Conservation (phyloP, 306 rosid genomes). For the Castanea sativa region DNA sequence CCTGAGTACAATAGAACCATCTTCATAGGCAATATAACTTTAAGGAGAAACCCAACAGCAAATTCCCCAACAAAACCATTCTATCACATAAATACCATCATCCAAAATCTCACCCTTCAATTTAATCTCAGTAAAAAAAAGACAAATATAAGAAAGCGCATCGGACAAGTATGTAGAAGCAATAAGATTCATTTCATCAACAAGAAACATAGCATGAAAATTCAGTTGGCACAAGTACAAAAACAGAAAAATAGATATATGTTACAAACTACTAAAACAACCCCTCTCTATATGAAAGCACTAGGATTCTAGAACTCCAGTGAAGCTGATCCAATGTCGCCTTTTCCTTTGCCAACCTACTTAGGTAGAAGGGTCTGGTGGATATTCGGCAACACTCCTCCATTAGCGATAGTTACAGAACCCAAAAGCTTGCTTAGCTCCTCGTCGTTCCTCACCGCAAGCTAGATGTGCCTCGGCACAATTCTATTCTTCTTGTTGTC, state of each 20-base stretch:
- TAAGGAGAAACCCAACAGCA: too few species aligned
- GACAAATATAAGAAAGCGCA: too few species aligned
- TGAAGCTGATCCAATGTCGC: slow-evolving; percentile 76
- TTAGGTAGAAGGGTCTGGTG: slow-evolving; percentile 69
- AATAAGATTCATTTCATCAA: not conserved
- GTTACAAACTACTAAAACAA: slow-evolving; percentile 23
- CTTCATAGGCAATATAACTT: too few species aligned
- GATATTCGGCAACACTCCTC: slow-evolving; percentile 74
- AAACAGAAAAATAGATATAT: slow-evolving; percentile 6
- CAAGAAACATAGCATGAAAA: not conserved
- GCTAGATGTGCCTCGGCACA: slow-evolving; percentile 86
- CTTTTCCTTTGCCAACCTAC: slow-evolving; percentile 73
- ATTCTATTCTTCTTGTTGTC: slow-evolving; percentile 88
- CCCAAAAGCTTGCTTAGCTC: slow-evolving; percentile 82
- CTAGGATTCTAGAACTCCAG: slow-evolving; percentile 57
- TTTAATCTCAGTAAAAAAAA: not conserved
- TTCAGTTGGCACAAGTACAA: not conserved
- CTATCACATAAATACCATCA: not conserved
- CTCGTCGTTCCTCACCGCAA: slow-evolving; percentile 81
- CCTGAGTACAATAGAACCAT: too few species aligned
- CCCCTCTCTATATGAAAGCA: too few species aligned
- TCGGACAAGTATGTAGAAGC: not conserved
- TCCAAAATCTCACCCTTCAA: not conserved
- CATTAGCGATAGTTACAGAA: slow-evolving; percentile 66
- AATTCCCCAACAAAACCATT: not conserved